A percentile compares a stretch with the other conserved stretches of the same genome.
Evolutionary conservation across 129 eudicot genomes (phyloP).

Genomic region (Pulicaria dysenterica): DNA sequence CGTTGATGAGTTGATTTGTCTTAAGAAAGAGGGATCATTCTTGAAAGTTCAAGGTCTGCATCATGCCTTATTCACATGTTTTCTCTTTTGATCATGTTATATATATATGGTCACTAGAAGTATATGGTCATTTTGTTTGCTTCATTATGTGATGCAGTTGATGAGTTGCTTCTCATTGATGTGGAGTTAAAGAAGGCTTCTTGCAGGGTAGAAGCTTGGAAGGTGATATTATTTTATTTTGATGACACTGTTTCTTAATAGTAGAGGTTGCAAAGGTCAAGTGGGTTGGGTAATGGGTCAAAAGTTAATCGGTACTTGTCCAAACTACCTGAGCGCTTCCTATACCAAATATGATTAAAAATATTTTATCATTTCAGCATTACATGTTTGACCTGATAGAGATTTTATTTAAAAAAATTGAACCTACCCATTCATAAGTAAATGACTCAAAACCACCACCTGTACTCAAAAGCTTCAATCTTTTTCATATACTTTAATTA

Average conservation of each 20-base stretch:
- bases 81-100: conserved; percentile 14
- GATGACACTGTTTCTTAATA: background rate
- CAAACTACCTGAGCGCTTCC: background rate
- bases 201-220: conserved; percentile 86
- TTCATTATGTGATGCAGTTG: conserved; percentile 49
- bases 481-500: background rate
- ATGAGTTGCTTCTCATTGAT: conserved; percentile 64
- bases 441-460: too few relatives aligned
- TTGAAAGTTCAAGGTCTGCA: conserved; percentile 77
- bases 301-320: background rate
- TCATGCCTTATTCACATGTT: conserved; percentile 13
- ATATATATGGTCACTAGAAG: too few relatives aligned
- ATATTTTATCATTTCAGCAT: background rate
- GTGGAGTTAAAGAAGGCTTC: conserved; percentile 77
- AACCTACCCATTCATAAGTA: too few relatives aligned
- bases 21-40: conserved; percentile 59
- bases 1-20: conserved; percentile 64
- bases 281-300: conserved; percentile 7
- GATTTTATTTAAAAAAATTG: background rate
- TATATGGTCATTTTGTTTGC: conserved; percentile 24
- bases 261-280: background rate
- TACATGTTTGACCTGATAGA: background rate
- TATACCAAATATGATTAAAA: background rate
- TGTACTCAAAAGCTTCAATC: too few relatives aligned
- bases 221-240: conserved; percentile 50